A percentile compares a stretch with the other conserved stretches of the same genome.
These are phyloP conservation scores for Calendula officinalis DNA, from an alignment of 129 eudicot species.

Conservation along the genomic window DNA sequence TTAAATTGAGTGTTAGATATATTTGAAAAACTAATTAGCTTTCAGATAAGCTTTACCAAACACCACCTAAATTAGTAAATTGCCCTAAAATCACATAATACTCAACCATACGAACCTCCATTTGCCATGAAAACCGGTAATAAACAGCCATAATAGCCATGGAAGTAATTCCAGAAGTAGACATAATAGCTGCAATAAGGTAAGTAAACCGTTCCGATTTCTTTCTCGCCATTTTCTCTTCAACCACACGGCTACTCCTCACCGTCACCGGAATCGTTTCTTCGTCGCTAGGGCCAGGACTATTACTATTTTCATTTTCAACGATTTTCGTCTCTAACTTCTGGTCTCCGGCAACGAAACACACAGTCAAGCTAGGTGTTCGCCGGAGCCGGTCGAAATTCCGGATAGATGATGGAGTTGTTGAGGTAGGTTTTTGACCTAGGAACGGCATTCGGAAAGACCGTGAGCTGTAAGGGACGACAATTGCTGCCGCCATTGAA, in stretches of 20 bases:
- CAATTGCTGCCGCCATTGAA: slow-evolving; percentile 59
- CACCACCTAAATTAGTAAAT: no score
- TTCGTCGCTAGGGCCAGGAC: slow-evolving; percentile 11
- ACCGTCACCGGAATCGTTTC: slow-evolving; percentile 25
- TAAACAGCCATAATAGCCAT: slow-evolving; percentile 93
- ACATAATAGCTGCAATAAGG: slow-evolving; percentile 89
- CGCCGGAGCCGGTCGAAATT: slow-evolving; percentile 23
- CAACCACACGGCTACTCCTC: slow-evolving; percentile 32
- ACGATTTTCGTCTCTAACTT: slow-evolving; percentile 21
- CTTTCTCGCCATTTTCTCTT: slow-evolving; percentile 79
- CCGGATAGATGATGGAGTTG: background rate
- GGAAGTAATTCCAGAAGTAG: slow-evolving; percentile 83
- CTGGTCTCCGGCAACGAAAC: slow-evolving; percentile 51
- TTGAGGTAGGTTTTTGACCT: slow-evolving; percentile 28
- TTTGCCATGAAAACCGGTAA: slow-evolving; percentile 88
- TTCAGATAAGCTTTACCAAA: no score
- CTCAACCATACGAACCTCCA: slow-evolving; percentile 56
- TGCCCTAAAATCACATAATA: no score
- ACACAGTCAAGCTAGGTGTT: slow-evolving; percentile 33
- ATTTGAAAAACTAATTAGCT: no score
- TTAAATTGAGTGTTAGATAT: no score
- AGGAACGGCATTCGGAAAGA: slow-evolving; percentile 37
- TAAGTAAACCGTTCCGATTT: slow-evolving; percentile 83
- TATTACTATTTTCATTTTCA: background rate
- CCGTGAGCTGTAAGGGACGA: slow-evolving; percentile 47